These are phyloP conservation scores for Debaryomyces sp. DNA, from an alignment of 1,139 yeast genomes.

Conservation along the genomic window DNA sequence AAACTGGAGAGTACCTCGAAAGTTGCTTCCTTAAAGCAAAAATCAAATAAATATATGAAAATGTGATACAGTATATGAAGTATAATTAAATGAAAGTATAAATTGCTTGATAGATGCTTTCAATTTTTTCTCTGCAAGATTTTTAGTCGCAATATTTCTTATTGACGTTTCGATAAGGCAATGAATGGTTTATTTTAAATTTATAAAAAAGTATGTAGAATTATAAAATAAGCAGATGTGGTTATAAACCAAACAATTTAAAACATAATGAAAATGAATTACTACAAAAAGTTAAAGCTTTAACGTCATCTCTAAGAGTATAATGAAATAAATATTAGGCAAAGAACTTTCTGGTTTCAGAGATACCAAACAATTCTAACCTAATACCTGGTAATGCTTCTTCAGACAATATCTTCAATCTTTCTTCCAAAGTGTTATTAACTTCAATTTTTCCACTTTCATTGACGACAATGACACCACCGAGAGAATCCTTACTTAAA, in stretches of 20 bases:
- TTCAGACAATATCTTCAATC: slow-evolving; percentile 79
- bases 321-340: slow-evolving; percentile 43
- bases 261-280: background rate
- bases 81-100: background rate
- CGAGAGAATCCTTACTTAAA: slow-evolving; percentile 68
- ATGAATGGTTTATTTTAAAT: background rate
- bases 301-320: background rate
- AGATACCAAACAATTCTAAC: slow-evolving; percentile 86
- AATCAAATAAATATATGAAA: background rate
- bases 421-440: slow-evolving; percentile 91
- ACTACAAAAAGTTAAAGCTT: background rate
- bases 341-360: slow-evolving; percentile 85
- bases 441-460: slow-evolving; percentile 83
- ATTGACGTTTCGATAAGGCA: background rate
- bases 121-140: background rate
- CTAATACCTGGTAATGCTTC: slow-evolving; percentile 93
- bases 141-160: background rate
- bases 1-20: background rate
- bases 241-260: background rate
- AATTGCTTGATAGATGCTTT: background rate
- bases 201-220: slow-evolving; percentile 1
- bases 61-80: background rate
- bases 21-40: background rate
- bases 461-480: slow-evolving; percentile 80
- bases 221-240: background rate